A percentile compares a stretch with the other conserved stretches of the same genome.
Evolutionary conservation across 352 stramenopile genomes (phyloP).

Genomic region (Globisporangium emineosum): DNA sequence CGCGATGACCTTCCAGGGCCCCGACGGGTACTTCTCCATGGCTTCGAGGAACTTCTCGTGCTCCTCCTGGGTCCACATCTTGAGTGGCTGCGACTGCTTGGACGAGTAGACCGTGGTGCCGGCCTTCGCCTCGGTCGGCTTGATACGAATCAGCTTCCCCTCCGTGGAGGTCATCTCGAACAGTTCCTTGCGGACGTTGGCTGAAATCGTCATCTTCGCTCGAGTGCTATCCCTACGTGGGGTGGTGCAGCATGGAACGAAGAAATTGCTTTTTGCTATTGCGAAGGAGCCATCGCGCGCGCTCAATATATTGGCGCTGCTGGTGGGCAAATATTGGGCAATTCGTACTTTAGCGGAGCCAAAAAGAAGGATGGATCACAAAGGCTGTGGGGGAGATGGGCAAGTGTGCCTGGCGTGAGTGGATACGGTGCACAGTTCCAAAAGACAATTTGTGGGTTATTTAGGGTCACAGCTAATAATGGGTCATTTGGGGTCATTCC

Average conservation of each 20-base stretch:
- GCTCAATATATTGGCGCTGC: background rate
- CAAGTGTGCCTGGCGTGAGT: constrained; percentile 20
- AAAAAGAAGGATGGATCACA: constrained; percentile 26
- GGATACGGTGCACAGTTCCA: too few relatives aligned
- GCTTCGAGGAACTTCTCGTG: constrained; percentile 84
- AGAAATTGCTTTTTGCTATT: constrained; percentile 19
- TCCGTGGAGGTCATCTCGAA: constrained; percentile 80
- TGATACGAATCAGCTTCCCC: constrained; percentile 82
- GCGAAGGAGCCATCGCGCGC: too few relatives aligned
- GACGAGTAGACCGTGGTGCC: constrained; percentile 83
- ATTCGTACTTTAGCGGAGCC: constrained; percentile 46
- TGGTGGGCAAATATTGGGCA: constrained; percentile 12
- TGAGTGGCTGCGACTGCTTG: constrained; percentile 79
- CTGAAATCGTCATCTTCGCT: constrained; percentile 79
- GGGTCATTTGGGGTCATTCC: too few relatives aligned
- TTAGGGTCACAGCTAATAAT: too few relatives aligned
- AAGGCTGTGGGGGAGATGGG: constrained; percentile 11
- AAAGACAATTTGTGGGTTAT: too few relatives aligned
- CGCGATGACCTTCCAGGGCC: constrained; percentile 82
- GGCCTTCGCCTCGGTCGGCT: constrained; percentile 79
- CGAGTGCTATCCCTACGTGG: background rate
- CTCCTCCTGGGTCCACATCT: constrained; percentile 85
- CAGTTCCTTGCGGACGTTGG: constrained; percentile 81
- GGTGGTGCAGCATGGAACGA: constrained; percentile 16
- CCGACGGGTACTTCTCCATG: constrained; percentile 84